Conservation (phyloP, 805 yeast species). For the Hanseniaspora occidentalis region DNA sequence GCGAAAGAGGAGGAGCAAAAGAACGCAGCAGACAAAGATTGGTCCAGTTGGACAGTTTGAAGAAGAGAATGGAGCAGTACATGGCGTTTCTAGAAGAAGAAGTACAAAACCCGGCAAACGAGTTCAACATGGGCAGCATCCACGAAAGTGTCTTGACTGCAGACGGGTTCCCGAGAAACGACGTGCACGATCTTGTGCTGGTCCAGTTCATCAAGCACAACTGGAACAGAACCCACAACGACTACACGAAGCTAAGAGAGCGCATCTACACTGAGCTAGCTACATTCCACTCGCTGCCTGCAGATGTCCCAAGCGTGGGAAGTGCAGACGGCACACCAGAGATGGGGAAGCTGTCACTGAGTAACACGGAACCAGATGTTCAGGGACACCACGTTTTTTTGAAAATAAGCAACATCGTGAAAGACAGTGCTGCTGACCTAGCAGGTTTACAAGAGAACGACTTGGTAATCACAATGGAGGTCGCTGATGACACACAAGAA, state of each 20-base stretch:
- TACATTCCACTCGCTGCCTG: not conserved
- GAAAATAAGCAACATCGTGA: not conserved
- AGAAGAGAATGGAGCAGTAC: not conserved
- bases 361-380: too few relatives aligned
- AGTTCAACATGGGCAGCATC: conserved; percentile 27
- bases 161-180: conserved; percentile 82
- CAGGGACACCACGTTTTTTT: not conserved
- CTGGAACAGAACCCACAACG: not conserved
- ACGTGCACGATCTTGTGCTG: conserved; percentile 56
- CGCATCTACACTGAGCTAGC: not conserved
- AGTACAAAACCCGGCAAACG: not conserved
- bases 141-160: conserved; percentile 45
- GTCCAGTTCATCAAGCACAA: not conserved
- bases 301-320: not conserved
- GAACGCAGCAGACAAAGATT: not conserved
- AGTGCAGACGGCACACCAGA: too few relatives aligned
- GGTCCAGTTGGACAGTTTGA: not conserved
- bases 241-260: not conserved
- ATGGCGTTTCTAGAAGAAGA: not conserved
- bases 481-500: not conserved
- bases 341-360: too few relatives aligned
- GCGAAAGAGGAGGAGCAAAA: too few relatives aligned
- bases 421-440: not conserved
- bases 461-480: conserved; percentile 2
- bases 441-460: not conserved